phyloP scores from a whole-genome alignment of 176 grass and related monocot species.

The Lolium perenne region DNA sequence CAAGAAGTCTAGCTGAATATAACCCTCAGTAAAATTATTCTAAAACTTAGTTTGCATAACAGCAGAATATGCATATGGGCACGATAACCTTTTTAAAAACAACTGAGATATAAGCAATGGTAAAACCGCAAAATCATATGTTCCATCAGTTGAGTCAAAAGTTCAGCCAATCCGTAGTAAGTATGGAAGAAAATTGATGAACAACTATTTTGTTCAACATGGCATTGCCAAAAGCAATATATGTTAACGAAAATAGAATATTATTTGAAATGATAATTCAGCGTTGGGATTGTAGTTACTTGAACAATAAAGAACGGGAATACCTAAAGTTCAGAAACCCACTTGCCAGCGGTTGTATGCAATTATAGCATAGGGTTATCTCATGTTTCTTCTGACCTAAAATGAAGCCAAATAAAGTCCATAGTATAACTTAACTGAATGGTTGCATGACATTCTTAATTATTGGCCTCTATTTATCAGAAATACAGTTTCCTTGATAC shows the following conservation, averaged over 20 bases:
- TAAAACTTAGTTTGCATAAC: conserved; percentile 24
- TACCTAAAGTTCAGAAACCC: conserved; percentile 24
- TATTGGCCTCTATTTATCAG: conserved; percentile 6
- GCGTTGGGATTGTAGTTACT: not conserved
- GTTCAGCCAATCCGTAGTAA: not conserved
- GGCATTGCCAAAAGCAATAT: conserved; percentile 17
- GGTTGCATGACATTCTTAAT: conserved; percentile 13
- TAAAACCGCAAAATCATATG: not conserved
- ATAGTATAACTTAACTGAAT: conserved; percentile 26
- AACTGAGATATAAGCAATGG: not conserved
- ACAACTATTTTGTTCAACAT: conserved; percentile 19
- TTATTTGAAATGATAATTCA: not conserved
- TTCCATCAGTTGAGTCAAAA: conserved; percentile 31
- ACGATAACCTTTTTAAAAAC: conserved; percentile 5
- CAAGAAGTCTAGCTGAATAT: conserved; percentile 8
- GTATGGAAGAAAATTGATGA: not conserved
- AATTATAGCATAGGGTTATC: conserved; percentile 23
- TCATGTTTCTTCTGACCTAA: conserved; percentile 30
- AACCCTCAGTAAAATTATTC: conserved; percentile 8
- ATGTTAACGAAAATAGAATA: conserved; percentile 13
- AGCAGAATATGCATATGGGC: conserved; percentile 6
- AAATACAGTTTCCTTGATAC: conserved; percentile 19
- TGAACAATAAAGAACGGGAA: conserved; percentile 16
- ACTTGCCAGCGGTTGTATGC: conserved; percentile 15
- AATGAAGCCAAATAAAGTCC: conserved; percentile 22